Conservation (phyloP, 2,329 filamentous ascomycete genomes). For the Aphanoascus verrucosus region DNA sequence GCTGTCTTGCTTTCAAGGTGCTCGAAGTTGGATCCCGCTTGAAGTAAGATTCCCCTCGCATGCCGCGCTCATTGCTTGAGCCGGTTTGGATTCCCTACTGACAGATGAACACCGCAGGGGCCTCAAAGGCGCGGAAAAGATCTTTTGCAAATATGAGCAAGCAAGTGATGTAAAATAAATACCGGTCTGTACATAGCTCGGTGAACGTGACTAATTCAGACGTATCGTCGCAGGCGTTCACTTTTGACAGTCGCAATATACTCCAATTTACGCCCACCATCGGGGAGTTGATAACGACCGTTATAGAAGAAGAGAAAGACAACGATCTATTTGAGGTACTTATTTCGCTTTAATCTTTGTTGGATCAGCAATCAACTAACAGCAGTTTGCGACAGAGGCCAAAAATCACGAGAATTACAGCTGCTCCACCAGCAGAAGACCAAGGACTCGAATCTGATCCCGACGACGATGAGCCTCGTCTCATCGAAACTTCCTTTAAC, state of each 20-base stretch:
- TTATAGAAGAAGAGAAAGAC: constrained; percentile 24
- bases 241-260: constrained; percentile 19
- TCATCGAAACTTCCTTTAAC: constrained; percentile 6
- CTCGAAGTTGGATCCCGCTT: constrained; percentile 20
- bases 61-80: background rate
- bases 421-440: constrained; percentile 14
- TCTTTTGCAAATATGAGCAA: constrained; percentile 20
- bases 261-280: constrained; percentile 13
- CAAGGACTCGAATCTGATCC: constrained; percentile 17
- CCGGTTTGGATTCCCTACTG: background rate
- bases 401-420: constrained; percentile 22
- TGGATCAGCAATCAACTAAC: background rate
- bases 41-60: constrained; percentile 16
- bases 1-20: constrained; percentile 15
- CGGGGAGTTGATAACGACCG: constrained; percentile 16
- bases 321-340: constrained; percentile 27
- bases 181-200: background rate
- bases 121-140: background rate
- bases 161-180: constrained; percentile 19
- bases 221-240: constrained; percentile 19
- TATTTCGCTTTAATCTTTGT: background rate
- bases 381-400: constrained; percentile 19
- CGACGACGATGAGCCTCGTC: constrained; percentile 13
- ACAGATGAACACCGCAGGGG: background rate
- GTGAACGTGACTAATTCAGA: background rate